Percentiles rank a stretch among this genome's conserved stretches.
Evolutionary conservation across 331 rosid species (phyloP).

Genomic region (Phaseolus coccineus): DNA sequence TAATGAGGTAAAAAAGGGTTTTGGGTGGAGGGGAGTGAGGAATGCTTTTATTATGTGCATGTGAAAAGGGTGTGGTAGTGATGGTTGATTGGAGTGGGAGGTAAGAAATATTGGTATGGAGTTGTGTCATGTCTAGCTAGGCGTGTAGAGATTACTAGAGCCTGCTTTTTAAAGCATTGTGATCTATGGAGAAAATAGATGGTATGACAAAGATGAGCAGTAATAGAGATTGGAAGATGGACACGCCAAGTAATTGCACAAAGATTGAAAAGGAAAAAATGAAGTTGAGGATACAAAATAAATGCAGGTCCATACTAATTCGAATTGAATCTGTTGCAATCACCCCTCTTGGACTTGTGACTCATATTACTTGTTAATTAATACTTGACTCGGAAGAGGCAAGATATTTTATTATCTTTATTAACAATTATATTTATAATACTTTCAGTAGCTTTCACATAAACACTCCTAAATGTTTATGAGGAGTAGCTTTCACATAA

Average conservation of each 20-base stretch:
- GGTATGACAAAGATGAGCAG: constrained; percentile 35
- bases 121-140: constrained; percentile 39
- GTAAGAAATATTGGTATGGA: constrained; percentile 50
- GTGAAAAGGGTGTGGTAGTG: constrained; percentile 35
- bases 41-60: constrained; percentile 40
- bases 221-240: constrained; percentile 51
- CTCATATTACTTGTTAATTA: constrained; percentile 2
- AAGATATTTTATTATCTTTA: no score
- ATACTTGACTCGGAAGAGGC: background rate
- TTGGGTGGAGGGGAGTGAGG: constrained; percentile 27
- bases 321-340: constrained; percentile 31
- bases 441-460: no score
- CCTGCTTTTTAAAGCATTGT: constrained; percentile 41
- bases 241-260: constrained; percentile 52
- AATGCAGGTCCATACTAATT: constrained; percentile 20
- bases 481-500: no score
- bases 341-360: background rate
- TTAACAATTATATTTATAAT: no score
- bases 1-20: constrained; percentile 33
- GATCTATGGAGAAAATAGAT: background rate
- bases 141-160: constrained; percentile 26
- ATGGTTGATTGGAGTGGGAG: constrained; percentile 58
- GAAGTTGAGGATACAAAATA: constrained; percentile 9
- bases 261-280: background rate
- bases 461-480: no score